phyloP scores from a whole-genome alignment of 75 land plant species.

The Picea glauca region DNA sequence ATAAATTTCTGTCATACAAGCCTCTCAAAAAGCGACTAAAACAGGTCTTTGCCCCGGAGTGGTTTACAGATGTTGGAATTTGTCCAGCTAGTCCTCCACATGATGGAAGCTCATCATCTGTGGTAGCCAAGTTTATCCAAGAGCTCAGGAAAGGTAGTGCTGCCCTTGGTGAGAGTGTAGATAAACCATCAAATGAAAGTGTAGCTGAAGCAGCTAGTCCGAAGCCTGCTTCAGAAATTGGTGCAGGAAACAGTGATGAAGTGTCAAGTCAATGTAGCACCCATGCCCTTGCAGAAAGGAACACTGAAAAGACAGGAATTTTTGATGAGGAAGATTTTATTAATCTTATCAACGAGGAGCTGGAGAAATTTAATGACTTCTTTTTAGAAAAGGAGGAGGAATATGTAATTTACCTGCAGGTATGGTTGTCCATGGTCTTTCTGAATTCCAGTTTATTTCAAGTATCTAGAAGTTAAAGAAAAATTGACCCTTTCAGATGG shows the following conservation, averaged over 20 bases:
- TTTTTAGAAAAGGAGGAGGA: constrained; percentile 94
- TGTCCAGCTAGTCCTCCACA: constrained; percentile 4
- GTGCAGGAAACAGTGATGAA: not conserved
- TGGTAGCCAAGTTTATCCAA: not conserved
- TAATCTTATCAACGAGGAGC: constrained; percentile 71
- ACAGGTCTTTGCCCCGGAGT: constrained; percentile 12
- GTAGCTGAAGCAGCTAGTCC: not conserved
- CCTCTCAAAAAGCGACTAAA: constrained; percentile 87
- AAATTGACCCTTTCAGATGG: not conserved
- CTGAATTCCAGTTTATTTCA: not conserved
- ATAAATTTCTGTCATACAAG: constrained; percentile 88
- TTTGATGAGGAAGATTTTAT: constrained; percentile 62
- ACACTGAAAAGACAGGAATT: not conserved
- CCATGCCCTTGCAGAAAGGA: not conserved
- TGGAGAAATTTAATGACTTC: constrained; percentile 91
- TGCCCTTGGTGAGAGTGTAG: not conserved
- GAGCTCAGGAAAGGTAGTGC: constrained; percentile 5
- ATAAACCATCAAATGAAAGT: not conserved
- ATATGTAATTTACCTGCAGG: constrained; percentile 87
- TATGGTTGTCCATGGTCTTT: constrained; percentile 11
- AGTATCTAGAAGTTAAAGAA: not conserved
- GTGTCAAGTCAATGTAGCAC: constrained; percentile 3
- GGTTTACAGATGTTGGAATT: not conserved
- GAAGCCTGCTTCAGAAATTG: constrained; percentile 6
- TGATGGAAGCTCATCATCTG: not conserved